Percentiles rank a stretch among this genome's conserved stretches.
Evolutionary conservation across 352 stramenopile species (phyloP).

Genomic region (Globisporangium sylvaticum): DNA sequence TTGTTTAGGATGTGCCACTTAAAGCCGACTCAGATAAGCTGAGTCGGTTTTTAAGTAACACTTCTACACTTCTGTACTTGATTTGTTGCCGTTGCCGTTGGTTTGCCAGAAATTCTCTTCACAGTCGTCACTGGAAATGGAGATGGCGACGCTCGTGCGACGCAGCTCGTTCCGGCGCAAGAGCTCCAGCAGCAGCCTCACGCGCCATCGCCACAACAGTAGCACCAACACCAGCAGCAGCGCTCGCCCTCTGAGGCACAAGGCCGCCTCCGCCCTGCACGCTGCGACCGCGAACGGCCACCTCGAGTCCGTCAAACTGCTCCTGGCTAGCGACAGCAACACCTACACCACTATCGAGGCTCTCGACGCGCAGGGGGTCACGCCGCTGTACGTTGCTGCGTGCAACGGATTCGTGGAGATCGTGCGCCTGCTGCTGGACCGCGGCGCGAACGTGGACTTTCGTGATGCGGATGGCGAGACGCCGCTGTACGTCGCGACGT

Average conservation of each 20-base stretch:
- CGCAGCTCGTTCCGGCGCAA: slow-evolving; percentile 33
- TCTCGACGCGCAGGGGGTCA: neutral
- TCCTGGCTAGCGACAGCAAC: neutral
- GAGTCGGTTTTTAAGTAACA: too few species aligned
- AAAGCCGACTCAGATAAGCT: too few species aligned
- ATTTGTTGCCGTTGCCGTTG: too few species aligned
- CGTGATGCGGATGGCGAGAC: slow-evolving; percentile 6
- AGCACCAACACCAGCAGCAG: neutral
- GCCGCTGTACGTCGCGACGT: slow-evolving; percentile 7
- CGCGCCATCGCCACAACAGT: neutral
- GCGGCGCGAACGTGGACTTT: slow-evolving; percentile 7
- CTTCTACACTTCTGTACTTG: too few species aligned
- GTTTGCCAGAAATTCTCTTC: too few species aligned
- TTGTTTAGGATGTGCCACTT: too few species aligned
- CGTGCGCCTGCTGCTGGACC: neutral
- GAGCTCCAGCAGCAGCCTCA: neutral
- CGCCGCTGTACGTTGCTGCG: slow-evolving; percentile 5
- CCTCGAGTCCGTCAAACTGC: slow-evolving; percentile 10
- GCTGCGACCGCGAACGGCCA: slow-evolving; percentile 8
- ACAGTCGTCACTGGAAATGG: neutral
- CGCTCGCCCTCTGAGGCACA: neutral
- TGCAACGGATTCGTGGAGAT: slow-evolving; percentile 5
- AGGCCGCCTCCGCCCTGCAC: neutral
- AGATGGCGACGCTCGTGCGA: neutral
- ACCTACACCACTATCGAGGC: neutral